Base-by-base conservation (phyloP, 2,329 filamentous ascomycete genomes). In the Pestalotiopsis sp. region DNA sequence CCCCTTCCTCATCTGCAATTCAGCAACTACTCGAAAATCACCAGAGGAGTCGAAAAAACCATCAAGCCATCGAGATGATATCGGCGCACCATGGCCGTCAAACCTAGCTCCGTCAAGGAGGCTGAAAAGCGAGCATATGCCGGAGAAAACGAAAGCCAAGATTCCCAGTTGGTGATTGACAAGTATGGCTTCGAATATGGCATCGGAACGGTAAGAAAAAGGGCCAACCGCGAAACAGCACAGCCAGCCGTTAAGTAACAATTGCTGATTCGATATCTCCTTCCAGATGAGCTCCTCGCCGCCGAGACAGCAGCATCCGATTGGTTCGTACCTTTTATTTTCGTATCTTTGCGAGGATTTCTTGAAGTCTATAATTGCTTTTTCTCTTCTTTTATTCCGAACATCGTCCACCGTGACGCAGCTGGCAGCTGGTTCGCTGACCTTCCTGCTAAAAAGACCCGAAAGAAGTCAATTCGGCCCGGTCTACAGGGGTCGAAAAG, bases 121-220 rank as follows among this genome's bases (percentile, higher is more conserved):
- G 71, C 73, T 1, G 70, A 75, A 59, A 70, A 70, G 38, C 67
- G 64, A 27, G 70, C 71, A 17, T 67, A 75, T 23, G 63, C 61
- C 12, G 70, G 73, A 38, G 68, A 75, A 20, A 73, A 74, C 60
- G 75, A 77, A 36, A 77, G 75, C 65, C 75, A 78, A 70, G 75
- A 76, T 39, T 77, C 75, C 59, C 76, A 77, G 60, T 70, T 67
- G 4, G 65, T 73, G 59, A 68, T 78, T 38, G 66, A 73, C 5
- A 69, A 68, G 52, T 68, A 71, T 20, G 72, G 75, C 38, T 66
- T 69, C 14, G 67, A 74, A 41, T 73, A 77, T 70, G 75, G 73
- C 27, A 69, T 77, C 25, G 76, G 76, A 36, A 70, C 75, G 71
- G 76, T 78, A 70, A 75, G 77, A 73, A 64, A 36, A 52, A 52